Evolutionary conservation across 2,329 filamentous ascomycete genomes (phyloP), one percentile per base, ranked within the genome.

Genomic region (Aotearoamyces nothofagi): DNA sequence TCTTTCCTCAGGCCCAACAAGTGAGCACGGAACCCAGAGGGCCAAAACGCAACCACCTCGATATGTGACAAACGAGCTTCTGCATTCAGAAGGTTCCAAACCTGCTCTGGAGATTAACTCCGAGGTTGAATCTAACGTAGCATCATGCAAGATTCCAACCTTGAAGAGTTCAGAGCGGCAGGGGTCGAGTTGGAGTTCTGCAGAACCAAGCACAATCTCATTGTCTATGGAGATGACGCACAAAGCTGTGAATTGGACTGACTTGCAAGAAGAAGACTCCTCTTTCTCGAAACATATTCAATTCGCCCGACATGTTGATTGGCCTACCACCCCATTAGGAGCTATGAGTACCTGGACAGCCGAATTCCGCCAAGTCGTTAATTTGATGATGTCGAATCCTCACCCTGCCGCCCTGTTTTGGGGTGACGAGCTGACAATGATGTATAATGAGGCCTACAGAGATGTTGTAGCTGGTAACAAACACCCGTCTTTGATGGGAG

Each of bases 371-470:
- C 69, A 72, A 39, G 77, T 86, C 68, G 74, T 77, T 24, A 86
- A 84, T 46, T 52, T 87, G 23, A 68, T 90, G 40, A 83, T 90
- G 78, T 75, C 68, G 12, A 78, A 70, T 35, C 77, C 78, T 5
- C 71, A 82, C 42, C 74, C 77, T 2, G 69, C 72, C 7, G 73
- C 76, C 5, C 66, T 84, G 58, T 86, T 84, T 48, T 86, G 79
- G 79, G 78, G 79, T 0, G 61, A 65, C 1, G 71, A 82, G 19
- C 56, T 70, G 15, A 67, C 74, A 7, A 64, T 69, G 5, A 70
- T 81, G 12, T 81, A 81, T 50, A 81, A 81, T 42, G 71, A 79
- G 47, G 66, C 72, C 1, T 79, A 78, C 44, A 62, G 76, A 16
- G 54, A 69, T 9, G 57, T 87, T 22, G n/a, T n/a, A n/a, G 78